These are phyloP conservation scores for Neurospora discreta DNA, from an alignment of 495 filamentous ascomycete species.

Conservation along the genomic window DNA sequence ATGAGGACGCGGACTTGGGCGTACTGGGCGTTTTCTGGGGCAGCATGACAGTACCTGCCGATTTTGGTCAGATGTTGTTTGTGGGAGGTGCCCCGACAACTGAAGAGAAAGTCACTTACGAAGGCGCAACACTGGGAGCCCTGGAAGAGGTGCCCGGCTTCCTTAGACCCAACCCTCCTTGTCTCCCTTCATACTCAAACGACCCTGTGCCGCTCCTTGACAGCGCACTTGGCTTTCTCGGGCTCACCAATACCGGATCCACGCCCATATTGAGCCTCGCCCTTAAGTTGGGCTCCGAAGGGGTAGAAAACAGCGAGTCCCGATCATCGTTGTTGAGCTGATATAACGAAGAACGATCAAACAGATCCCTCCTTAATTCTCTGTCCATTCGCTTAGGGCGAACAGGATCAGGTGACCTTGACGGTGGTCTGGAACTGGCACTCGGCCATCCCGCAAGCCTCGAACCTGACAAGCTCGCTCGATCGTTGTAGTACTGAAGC, in stretches of 20 bases:
- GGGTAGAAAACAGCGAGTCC: background rate
- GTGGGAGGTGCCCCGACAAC: background rate
- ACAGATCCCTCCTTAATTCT: background rate
- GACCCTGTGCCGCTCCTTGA: background rate
- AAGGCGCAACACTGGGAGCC: background rate
- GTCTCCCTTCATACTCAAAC: background rate
- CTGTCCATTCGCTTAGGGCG: background rate
- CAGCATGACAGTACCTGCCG: background rate
- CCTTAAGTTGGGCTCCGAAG: background rate
- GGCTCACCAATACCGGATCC: background rate
- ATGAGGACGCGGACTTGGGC: constrained; percentile 19
- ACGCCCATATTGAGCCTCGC: background rate
- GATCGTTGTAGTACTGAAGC: constrained; percentile 9
- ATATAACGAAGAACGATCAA: background rate
- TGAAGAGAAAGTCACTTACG: constrained; percentile 3
- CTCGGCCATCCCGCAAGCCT: constrained; percentile 2
- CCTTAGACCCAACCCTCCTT: background rate
- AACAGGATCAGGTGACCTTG: background rate
- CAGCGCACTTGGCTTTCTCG: background rate
- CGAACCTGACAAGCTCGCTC: constrained; percentile 5
- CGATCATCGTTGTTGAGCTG: background rate
- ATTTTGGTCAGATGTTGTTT: constrained; percentile 1
- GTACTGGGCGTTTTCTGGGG: constrained; percentile 9
- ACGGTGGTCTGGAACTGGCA: background rate
- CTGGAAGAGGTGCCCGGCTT: background rate